Conservation (phyloP, 2,329 filamentous ascomycete species). For the Aureobasidium sp. region DNA sequence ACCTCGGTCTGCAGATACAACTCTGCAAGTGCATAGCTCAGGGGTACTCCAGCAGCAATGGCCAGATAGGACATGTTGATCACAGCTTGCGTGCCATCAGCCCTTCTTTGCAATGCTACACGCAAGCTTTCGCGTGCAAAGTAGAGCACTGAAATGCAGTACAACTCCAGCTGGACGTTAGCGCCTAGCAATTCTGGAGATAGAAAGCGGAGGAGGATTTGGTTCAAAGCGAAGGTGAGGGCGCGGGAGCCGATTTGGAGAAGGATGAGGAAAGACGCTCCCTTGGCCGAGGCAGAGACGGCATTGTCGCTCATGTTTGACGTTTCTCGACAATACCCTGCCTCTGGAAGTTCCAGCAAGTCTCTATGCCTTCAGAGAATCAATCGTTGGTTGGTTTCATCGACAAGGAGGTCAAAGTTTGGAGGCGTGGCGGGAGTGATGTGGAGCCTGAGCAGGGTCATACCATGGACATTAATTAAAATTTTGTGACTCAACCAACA, state of each 20-base stretch:
- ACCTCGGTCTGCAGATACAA: slow-evolving; percentile 54
- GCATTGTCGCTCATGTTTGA: slow-evolving; percentile 23
- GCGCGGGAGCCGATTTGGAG: slow-evolving; percentile 82
- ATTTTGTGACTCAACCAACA: neutral
- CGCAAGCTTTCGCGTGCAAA: slow-evolving; percentile 87
- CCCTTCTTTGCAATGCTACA: slow-evolving; percentile 74
- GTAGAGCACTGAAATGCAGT: slow-evolving; percentile 85
- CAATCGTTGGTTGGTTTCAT: neutral
- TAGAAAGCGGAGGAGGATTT: slow-evolving; percentile 77
- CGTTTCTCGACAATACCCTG: no score
- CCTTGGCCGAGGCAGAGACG: slow-evolving; percentile 48
- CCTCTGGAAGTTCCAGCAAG: neutral
- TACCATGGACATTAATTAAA: neutral
- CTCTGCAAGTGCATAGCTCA: slow-evolving; percentile 55
- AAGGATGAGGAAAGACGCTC: slow-evolving; percentile 76
- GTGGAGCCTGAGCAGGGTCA: neutral
- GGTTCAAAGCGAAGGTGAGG: slow-evolving; percentile 85
- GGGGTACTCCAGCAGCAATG: slow-evolving; percentile 55
- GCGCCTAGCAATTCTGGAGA: slow-evolving; percentile 78
- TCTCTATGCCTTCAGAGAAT: neutral
- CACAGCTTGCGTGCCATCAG: slow-evolving; percentile 56
- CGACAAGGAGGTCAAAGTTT: neutral
- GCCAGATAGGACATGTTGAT: slow-evolving; percentile 84
- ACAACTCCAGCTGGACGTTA: slow-evolving; percentile 84
- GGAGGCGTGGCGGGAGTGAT: neutral